Conservation (phyloP, 805 yeast species). For the Wickerhamomyces mucosus region DNA sequence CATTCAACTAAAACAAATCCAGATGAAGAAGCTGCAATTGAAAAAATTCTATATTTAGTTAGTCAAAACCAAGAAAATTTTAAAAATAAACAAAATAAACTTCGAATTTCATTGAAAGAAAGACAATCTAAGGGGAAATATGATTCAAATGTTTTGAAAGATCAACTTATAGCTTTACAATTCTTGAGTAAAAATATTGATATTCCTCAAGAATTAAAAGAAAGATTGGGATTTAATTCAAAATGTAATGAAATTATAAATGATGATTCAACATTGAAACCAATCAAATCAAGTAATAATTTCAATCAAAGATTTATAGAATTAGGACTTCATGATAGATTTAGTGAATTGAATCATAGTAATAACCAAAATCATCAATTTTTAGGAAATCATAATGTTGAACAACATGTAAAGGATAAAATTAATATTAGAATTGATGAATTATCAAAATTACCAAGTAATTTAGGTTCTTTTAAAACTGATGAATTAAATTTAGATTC, state of each 20-base stretch:
- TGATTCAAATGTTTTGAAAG: conserved; percentile 37
- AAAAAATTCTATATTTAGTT: conserved; percentile 29
- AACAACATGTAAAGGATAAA: conserved; percentile 42
- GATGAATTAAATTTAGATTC: conserved; percentile 34
- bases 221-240: conserved; percentile 21
- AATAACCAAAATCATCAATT: conserved; percentile 25
- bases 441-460: conserved; percentile 59
- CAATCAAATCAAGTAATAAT: conserved; percentile 21
- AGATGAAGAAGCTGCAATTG: conserved; percentile 35
- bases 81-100: conserved; percentile 17
- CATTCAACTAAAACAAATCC: conserved; percentile 5
- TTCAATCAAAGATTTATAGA: conserved; percentile 21
- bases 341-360: conserved; percentile 18
- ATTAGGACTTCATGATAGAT: conserved; percentile 22
- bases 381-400: conserved; percentile 36
- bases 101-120: conserved; percentile 18
- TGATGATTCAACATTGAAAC: conserved; percentile 4
- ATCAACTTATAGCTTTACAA: conserved; percentile 58
- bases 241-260: neutral
- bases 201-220: conserved; percentile 44
- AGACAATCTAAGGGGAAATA: conserved; percentile 20
- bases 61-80: conserved; percentile 32
- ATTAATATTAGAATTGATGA: conserved; percentile 49
- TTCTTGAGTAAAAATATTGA: conserved; percentile 56
- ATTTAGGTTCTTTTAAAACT: conserved; percentile 48